Evolutionary conservation across 2,329 filamentous ascomycete genomes (phyloP).

Genomic region (Cercospora sp.): DNA sequence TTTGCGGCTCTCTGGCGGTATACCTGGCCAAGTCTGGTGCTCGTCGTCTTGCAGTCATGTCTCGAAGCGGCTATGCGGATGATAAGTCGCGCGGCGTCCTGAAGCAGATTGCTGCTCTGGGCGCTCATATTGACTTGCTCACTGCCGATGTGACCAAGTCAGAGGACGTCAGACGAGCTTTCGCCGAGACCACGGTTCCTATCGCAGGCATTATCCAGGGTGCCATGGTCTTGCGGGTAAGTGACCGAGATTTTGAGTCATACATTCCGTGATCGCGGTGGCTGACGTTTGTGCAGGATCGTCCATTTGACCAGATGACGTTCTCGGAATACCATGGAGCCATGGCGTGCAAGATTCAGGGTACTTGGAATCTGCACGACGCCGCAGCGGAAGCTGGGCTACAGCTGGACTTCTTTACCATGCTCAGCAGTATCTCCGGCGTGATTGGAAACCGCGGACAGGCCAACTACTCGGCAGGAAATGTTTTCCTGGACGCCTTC

Average conservation of each 20-base stretch:
- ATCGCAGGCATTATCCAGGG: conserved; percentile 15
- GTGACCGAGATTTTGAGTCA: not conserved
- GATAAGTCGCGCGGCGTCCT: not conserved
- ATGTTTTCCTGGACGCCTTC: conserved; percentile 30
- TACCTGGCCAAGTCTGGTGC: conserved; percentile 29
- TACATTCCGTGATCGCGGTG: not conserved
- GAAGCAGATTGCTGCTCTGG: not conserved
- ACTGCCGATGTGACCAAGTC: not conserved
- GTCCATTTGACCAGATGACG: conserved; percentile 12
- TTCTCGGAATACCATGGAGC: conserved; percentile 8
- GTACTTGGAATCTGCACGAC: conserved; percentile 35
- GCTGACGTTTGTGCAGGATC: conserved; percentile 10
- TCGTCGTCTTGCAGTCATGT: conserved; percentile 23
- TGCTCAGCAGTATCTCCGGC: not conserved
- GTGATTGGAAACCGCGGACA: conserved; percentile 14
- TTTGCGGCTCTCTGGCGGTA: conserved; percentile 24
- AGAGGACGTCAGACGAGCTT: conserved; percentile 14
- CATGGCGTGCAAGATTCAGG: conserved; percentile 11
- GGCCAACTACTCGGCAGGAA: conserved; percentile 31
- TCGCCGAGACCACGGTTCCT: conserved; percentile 44
- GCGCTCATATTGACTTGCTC: not conserved
- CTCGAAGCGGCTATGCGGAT: conserved; percentile 14
- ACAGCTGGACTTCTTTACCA: not conserved
- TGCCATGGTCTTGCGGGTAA: conserved; percentile 13
- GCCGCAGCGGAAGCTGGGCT: not conserved